Base-by-base conservation (phyloP, 805 yeast species). In the Nakazawaea peltata region DNA sequence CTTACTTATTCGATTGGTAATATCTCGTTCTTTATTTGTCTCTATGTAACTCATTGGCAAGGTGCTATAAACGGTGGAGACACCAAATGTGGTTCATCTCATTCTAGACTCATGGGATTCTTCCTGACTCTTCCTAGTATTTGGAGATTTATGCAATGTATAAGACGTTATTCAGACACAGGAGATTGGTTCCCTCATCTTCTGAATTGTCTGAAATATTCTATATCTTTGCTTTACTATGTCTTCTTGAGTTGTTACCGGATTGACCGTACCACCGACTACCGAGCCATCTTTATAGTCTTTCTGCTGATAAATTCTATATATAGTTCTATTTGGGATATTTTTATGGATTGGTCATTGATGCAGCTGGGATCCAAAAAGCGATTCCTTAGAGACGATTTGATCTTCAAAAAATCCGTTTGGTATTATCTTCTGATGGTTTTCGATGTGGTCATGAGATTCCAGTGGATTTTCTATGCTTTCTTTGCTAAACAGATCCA, bases 121-220 rank as follows among this genome's bases (percentile, higher is more conserved):
- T 67, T 90, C 44, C 69, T 87, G 22, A 69, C 94, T 7, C 53
- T 92, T 14, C 98, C 98, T 0, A 80, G 86, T 40, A 72, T 84
- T 28, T 86, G 95, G 87, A 81, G 98, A 59, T 74, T 83, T 39
- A 51, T 90, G 37, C 98, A 92, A 54, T 92, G 98, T 58, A 53
- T 81, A 23, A 65, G 98, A 47, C 94, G 98, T 69, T 92, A 70
- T 53, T 74, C 78, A 19, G 98, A 92, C 52, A 81, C 97, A 0
- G 90, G 94, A 2, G 96, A 88, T 49, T 81, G 88, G 83, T 92
- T 92, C 52, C 98, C 98, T 0, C 98, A 92, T 65, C 58, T 90
- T 39, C 90, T 95, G 4, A 92, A 92, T 49, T 85, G 85, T 67
- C 48, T 66, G 23, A 92, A 92, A 56, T 92, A 90, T 53, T 48